These are phyloP conservation scores for Diplodia intermedia DNA, from an alignment of 2,329 filamentous ascomycete genomes.

Conservation along the genomic window DNA sequence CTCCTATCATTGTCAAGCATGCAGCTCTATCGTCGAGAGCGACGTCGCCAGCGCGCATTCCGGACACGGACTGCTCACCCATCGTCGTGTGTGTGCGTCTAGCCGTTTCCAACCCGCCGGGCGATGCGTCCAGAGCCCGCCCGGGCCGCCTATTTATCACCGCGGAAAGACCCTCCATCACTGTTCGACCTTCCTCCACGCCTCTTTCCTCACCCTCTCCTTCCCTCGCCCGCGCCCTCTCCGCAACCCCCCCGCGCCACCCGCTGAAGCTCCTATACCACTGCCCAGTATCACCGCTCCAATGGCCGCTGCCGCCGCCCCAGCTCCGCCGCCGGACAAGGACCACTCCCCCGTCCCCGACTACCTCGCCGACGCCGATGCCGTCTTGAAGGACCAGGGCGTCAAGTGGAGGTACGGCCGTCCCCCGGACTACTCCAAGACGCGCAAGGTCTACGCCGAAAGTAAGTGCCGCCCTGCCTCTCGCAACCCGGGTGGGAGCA, in stretches of 20 bases:
- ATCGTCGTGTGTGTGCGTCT: conserved; percentile 27
- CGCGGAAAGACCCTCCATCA: background rate
- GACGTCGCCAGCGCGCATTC: conserved; percentile 27
- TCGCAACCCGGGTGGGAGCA: conserved; percentile 22
- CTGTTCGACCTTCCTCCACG: background rate
- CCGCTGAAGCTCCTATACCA: background rate
- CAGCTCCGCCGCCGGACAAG: conserved; percentile 40
- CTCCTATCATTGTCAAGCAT: conserved; percentile 32
- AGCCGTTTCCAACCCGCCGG: conserved; percentile 20
- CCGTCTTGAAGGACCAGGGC: conserved; percentile 61
- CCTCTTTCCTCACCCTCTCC: background rate
- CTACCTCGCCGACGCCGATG: conserved; percentile 65
- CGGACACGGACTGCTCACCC: conserved; percentile 24
- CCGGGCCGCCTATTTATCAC: conserved; percentile 16
- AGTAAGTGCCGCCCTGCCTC: conserved; percentile 54
- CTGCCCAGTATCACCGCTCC: background rate
- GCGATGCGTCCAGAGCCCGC: conserved; percentile 2
- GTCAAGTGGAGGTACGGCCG: conserved; percentile 67
- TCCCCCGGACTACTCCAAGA: conserved; percentile 70
- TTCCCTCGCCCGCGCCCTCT: background rate
- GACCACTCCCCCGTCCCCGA: conserved; percentile 57
- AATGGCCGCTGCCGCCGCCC: conserved; percentile 29
- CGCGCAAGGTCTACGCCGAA: conserved; percentile 64
- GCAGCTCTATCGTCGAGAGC: conserved; percentile 25
- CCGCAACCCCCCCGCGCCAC: background rate